These are phyloP conservation scores for Eucalyptus curtisii DNA, from an alignment of 345 rosid genomes.

Conservation along the genomic window DNA sequence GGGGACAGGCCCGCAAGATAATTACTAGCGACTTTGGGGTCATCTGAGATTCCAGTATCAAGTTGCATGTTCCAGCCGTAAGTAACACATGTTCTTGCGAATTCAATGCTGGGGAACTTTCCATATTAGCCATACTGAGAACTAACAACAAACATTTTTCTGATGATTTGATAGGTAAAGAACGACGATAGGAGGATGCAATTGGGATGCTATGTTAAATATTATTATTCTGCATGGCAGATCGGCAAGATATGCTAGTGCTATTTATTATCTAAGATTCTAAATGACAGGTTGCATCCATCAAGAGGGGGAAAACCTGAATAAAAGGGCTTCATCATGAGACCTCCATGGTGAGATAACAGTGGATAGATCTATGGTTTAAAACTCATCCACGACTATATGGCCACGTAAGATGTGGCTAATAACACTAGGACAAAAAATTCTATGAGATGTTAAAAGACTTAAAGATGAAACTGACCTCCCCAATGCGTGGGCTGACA, in stretches of 20 bases:
- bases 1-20: neutral
- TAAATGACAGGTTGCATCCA: neutral
- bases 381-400: neutral
- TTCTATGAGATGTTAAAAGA: neutral
- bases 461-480: slow-evolving; percentile 39
- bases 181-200: neutral
- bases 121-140: neutral
- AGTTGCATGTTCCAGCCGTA: neutral
- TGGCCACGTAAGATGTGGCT: neutral
- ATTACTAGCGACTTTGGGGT: neutral
- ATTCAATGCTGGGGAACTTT: neutral
- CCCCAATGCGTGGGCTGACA: slow-evolving; percentile 97
- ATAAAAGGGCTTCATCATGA: neutral
- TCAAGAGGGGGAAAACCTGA: neutral
- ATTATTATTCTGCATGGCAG: neutral
- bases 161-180: neutral
- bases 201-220: neutral
- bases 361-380: neutral
- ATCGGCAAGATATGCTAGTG: neutral
- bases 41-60: neutral
- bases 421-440: neutral
- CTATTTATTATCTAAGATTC: neutral
- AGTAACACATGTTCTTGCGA: neutral
- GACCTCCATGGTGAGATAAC: neutral
- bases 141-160: neutral